Conservation (phyloP, 2,329 filamentous ascomycete species). For the Paramyrothecium roridum region DNA sequence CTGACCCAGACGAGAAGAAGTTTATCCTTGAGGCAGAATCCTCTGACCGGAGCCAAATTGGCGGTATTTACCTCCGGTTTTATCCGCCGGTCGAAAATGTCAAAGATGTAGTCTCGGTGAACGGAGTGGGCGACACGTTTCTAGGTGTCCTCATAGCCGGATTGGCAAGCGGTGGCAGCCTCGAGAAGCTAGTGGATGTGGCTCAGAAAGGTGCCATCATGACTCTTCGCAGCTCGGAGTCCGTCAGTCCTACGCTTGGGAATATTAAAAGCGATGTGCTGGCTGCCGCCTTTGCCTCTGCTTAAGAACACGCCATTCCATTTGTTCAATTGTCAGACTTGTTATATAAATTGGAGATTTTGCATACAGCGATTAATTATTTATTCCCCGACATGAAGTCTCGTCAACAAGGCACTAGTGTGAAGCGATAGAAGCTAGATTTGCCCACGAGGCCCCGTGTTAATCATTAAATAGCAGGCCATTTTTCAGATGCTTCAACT, state of each 20-base stretch:
- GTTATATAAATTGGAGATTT: too few relatives aligned
- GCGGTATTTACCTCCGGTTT: slow-evolving; percentile 78
- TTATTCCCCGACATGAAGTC: too few relatives aligned
- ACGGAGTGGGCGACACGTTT: slow-evolving; percentile 93
- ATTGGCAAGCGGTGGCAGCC: slow-evolving; percentile 56
- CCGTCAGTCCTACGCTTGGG: slow-evolving; percentile 61
- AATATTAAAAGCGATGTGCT: slow-evolving; percentile 40
- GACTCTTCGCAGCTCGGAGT: slow-evolving; percentile 71
- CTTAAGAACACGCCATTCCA: too few relatives aligned
- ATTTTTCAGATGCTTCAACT: too few relatives aligned
- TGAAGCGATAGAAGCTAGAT: too few relatives aligned
- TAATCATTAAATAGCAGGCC: too few relatives aligned
- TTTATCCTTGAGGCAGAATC: slow-evolving; percentile 69
- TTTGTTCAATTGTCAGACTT: too few relatives aligned
- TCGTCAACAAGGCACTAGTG: too few relatives aligned
- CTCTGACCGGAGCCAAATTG: slow-evolving; percentile 49
- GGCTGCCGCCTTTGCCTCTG: too few relatives aligned
- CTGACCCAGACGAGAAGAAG: slow-evolving; percentile 56
- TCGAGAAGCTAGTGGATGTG: slow-evolving; percentile 66
- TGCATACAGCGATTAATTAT: too few relatives aligned
- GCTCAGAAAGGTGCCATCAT: slow-evolving; percentile 79
- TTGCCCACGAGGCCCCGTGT: too few relatives aligned
- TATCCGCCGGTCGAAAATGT: slow-evolving; percentile 67
- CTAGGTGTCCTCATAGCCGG: slow-evolving; percentile 79
- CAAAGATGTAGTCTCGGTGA: slow-evolving; percentile 78